These are phyloP conservation scores for Penicillium sp. DNA, from an alignment of 2,329 filamentous ascomycete species.

Conservation along the genomic window DNA sequence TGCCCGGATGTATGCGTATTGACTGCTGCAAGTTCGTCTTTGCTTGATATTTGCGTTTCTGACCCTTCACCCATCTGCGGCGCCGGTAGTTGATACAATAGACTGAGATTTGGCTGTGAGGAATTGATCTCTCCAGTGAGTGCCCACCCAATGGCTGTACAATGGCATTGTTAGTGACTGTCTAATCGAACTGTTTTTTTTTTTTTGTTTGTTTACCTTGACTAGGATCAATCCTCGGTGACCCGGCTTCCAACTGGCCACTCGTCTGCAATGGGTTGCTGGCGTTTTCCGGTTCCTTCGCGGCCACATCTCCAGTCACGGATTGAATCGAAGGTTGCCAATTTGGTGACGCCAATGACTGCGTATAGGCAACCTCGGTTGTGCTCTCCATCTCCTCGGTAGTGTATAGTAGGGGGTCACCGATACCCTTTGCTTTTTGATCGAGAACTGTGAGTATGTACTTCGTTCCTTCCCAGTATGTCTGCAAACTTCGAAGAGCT, in stretches of 20 bases:
- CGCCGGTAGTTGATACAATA: slow-evolving; percentile 66
- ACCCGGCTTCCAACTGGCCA: slow-evolving; percentile 31
- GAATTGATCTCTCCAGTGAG: slow-evolving; percentile 85
- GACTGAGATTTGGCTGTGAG: slow-evolving; percentile 74
- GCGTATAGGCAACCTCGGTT: slow-evolving; percentile 52
- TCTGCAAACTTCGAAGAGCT: slow-evolving; percentile 72
- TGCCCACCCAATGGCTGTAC: slow-evolving; percentile 71
- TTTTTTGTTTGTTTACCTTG: slow-evolving; percentile 43
- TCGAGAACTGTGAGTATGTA: slow-evolving; percentile 84
- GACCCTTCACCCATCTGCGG: slow-evolving; percentile 19
- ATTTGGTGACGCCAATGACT: slow-evolving; percentile 48
- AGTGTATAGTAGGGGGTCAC: slow-evolving; percentile 65
- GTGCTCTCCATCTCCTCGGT: slow-evolving; percentile 74
- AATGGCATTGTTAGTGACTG: slow-evolving; percentile 29
- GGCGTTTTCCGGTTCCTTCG: slow-evolving; percentile 19
- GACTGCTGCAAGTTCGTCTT: slow-evolving; percentile 24
- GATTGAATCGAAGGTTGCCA: slow-evolving; percentile 35
- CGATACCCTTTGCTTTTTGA: slow-evolving; percentile 82
- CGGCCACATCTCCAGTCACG: slow-evolving; percentile 20
- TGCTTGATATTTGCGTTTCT: slow-evolving; percentile 26
- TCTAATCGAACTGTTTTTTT: slow-evolving; percentile 12
- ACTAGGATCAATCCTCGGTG: slow-evolving; percentile 47
- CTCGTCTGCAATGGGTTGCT: slow-evolving; percentile 18
- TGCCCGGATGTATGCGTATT: slow-evolving; percentile 19
- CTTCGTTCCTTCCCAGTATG: slow-evolving; percentile 80